A percentile compares a stretch with the other conserved stretches of the same genome.
Evolutionary conservation across 768 basidiomycete species (phyloP).

Genomic region (Tylopilus plumbeoviolaceoides): DNA sequence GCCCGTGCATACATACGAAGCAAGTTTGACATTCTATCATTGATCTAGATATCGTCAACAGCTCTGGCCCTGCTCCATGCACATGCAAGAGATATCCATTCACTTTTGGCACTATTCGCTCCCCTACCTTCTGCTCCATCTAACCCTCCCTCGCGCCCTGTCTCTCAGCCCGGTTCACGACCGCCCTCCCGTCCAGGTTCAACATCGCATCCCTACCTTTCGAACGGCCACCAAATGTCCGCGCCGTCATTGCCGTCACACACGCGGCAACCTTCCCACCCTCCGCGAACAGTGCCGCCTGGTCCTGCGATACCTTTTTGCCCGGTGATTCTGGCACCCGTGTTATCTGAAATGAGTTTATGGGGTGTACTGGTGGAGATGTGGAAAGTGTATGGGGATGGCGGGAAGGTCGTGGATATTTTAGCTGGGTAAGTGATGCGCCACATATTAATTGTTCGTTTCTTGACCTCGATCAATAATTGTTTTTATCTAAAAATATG

Average conservation of each 20-base stretch:
- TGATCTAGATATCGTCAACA: conserved; percentile 24
- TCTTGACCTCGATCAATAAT: too few relatives aligned
- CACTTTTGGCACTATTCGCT: conserved; percentile 21
- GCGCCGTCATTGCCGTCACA: conserved; percentile 9
- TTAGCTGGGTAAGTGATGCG: conserved; percentile 21
- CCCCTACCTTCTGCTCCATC: conserved; percentile 4
- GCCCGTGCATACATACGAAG: not conserved
- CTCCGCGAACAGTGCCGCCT: conserved; percentile 4
- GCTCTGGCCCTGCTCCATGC: conserved; percentile 29
- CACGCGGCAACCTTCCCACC: conserved; percentile 3
- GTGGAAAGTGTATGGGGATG: conserved; percentile 23
- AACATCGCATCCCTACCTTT: conserved; percentile 4
- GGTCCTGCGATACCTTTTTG: conserved; percentile 6
- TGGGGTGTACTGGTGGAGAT: conserved; percentile 27
- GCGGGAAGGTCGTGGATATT: conserved; percentile 19
- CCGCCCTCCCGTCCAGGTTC: conserved; percentile 23
- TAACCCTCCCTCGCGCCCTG: conserved; percentile 12
- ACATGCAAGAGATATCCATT: conserved; percentile 19
- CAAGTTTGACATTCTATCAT: conserved; percentile 18
- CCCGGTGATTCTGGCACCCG: conserved; percentile 16
- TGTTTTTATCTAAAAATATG: not conserved
- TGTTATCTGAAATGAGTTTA: conserved; percentile 14
- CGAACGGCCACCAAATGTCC: conserved; percentile 4
- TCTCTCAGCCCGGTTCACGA: conserved; percentile 21
- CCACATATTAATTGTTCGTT: not conserved